Evolutionary conservation across 768 basidiomycete species (phyloP).

Genomic region (Collybia nuda): DNA sequence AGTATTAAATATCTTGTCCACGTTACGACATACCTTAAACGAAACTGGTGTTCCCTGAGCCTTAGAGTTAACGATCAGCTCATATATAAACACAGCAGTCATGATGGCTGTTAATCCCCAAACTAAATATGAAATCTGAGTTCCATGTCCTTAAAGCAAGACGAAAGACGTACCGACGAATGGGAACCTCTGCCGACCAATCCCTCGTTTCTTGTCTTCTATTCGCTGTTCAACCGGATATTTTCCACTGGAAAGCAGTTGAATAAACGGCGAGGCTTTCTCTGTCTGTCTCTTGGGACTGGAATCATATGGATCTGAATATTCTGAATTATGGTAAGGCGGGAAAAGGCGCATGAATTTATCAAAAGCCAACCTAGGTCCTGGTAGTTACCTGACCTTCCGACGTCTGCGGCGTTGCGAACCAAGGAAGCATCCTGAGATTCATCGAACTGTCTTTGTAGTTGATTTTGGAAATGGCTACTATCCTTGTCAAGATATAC

Average conservation of each 20-base stretch:
- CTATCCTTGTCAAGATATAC: slow-evolving; percentile 3
- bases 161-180: slow-evolving; percentile 55
- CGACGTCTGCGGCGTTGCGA: slow-evolving; percentile 41
- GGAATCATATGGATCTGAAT: slow-evolving; percentile 50
- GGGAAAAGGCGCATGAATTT: background rate
- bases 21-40: slow-evolving; percentile 56
- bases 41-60: slow-evolving; percentile 85
- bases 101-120: slow-evolving; percentile 67
- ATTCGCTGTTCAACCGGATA: slow-evolving; percentile 80
- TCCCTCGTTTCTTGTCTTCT: slow-evolving; percentile 82
- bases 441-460: slow-evolving; percentile 20
- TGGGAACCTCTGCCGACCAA: slow-evolving; percentile 80
- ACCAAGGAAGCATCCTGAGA: slow-evolving; percentile 42
- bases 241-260: slow-evolving; percentile 44
- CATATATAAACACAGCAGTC: slow-evolving; percentile 79
- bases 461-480: background rate
- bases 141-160: background rate
- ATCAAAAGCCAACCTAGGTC: slow-evolving; percentile 50
- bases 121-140: slow-evolving; percentile 33
- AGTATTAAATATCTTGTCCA: background rate
- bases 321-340: slow-evolving; percentile 44
- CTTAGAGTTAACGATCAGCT: slow-evolving; percentile 72
- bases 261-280: slow-evolving; percentile 39
- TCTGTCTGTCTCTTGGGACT: slow-evolving; percentile 25
- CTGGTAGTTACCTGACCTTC: slow-evolving; percentile 39